These are phyloP conservation scores for Remersonia thermophila DNA, from an alignment of 2,329 filamentous ascomycete species.

Conservation along the genomic window DNA sequence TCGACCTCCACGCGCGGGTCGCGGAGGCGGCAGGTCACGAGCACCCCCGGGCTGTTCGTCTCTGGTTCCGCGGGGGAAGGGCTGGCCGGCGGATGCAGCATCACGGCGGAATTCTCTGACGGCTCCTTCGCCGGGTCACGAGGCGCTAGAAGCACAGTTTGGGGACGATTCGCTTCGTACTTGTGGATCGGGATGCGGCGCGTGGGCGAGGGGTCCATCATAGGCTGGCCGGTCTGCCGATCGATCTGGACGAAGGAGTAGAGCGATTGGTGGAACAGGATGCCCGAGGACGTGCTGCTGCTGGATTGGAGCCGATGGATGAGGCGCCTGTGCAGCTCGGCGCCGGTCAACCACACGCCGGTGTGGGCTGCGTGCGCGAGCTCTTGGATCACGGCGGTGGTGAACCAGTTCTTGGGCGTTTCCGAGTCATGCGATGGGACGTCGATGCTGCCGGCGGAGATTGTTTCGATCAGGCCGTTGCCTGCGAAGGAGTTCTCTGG, in stretches of 20 bases:
- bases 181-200: slow-evolving; percentile 7
- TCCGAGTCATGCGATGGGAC: slow-evolving; percentile 30
- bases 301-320: slow-evolving; percentile 10
- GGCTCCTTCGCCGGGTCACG: background rate
- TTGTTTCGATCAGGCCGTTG: slow-evolving; percentile 28
- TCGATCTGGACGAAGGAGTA: slow-evolving; percentile 12
- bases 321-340: slow-evolving; percentile 10
- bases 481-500: slow-evolving; percentile 35
- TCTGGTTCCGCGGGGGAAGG: background rate
- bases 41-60: slow-evolving; percentile 1
- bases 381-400: slow-evolving; percentile 9
- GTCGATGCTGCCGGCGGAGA: slow-evolving; percentile 36
- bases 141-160: slow-evolving; percentile 10
- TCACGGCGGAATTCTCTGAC: slow-evolving; percentile 1
- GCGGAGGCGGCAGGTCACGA: slow-evolving; percentile 5
- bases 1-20: slow-evolving; percentile 8
- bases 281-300: background rate
- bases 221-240: slow-evolving; percentile 6
- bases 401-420: slow-evolving; percentile 10
- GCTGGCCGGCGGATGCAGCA: slow-evolving; percentile 1
- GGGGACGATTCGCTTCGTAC: slow-evolving; percentile 3
- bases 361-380: slow-evolving; percentile 12
- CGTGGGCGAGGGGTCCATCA: slow-evolving; percentile 7
- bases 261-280: slow-evolving; percentile 4
- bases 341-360: slow-evolving; percentile 7